phyloP scores from a whole-genome alignment of 2,329 filamentous ascomycete species.

The Xenosphaeropsis pyriputrescens region DNA sequence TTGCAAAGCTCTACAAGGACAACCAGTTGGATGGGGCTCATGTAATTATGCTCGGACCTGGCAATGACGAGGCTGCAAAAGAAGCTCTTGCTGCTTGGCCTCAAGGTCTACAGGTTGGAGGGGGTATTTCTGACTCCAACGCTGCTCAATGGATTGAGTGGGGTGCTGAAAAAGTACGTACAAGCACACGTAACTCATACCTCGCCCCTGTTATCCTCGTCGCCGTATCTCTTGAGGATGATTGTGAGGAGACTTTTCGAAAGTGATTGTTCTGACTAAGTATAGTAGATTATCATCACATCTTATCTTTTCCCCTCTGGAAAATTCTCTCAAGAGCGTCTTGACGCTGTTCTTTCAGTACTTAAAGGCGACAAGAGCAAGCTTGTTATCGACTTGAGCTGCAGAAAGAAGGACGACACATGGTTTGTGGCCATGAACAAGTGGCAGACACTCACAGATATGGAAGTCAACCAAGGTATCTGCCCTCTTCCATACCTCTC shows the following conservation, averaged over 20 bases:
- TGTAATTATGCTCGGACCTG: conserved; percentile 90
- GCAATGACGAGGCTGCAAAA: conserved; percentile 66
- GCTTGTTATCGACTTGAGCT: conserved; percentile 91
- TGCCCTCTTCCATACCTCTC: conserved; percentile 1
- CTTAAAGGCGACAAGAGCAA: conserved; percentile 63
- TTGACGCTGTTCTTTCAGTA: conserved; percentile 58
- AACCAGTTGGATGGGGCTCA: conserved; percentile 66
- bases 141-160: conserved; percentile 73
- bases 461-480: conserved; percentile 77
- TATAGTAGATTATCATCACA: conserved; percentile 79
- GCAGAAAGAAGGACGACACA: conserved; percentile 53
- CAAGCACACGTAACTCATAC: neutral
- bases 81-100: conserved; percentile 72
- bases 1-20: conserved; percentile 67
- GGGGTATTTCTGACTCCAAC: conserved; percentile 82
- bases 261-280: conserved; percentile 1
- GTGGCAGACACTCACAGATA: conserved; percentile 96
- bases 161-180: conserved; percentile 72
- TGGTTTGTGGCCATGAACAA: conserved; percentile 99
- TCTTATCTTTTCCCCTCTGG: conserved; percentile 84
- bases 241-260: conserved; percentile 2
- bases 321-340: conserved; percentile 61
- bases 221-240: neutral
- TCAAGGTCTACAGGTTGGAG: conserved; percentile 71
- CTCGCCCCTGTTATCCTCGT: neutral